phyloP scores from a whole-genome alignment of 192 early-diverging fungal species.

The Podila epicladia region DNA sequence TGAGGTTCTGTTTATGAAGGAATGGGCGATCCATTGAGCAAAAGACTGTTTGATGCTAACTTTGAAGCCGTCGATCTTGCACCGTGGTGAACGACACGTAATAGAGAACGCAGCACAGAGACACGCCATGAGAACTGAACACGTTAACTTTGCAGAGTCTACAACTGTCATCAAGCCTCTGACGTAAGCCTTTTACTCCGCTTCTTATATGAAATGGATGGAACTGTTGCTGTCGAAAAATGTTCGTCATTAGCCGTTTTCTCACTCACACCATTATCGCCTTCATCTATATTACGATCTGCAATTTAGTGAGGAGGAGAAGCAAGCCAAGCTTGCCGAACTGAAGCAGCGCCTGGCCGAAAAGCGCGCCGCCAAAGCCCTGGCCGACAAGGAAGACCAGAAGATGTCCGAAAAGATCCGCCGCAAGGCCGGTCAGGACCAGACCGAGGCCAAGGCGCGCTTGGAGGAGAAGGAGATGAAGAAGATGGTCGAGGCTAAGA shows the following conservation, averaged over 20 bases:
- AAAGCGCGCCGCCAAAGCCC: constrained; percentile 71
- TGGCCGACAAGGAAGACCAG: constrained; percentile 71
- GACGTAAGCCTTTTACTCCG: constrained; percentile 37
- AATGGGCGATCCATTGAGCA: background rate
- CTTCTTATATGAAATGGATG: background rate
- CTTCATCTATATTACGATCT: background rate
- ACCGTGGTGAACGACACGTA: background rate
- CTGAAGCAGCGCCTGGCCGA: constrained; percentile 69
- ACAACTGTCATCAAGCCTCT: constrained; percentile 81
- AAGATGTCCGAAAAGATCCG: constrained; percentile 78
- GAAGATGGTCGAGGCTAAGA: constrained; percentile 74
- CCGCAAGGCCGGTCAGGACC: constrained; percentile 77
- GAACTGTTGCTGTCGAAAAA: background rate
- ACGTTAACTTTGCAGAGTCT: constrained; percentile 82
- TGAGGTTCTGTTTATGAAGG: background rate
- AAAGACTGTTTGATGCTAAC: background rate
- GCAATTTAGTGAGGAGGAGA: constrained; percentile 70
- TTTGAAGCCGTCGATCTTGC: background rate
- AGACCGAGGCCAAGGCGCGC: constrained; percentile 73
- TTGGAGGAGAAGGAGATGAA: constrained; percentile 79
- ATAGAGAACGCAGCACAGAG: constrained; percentile 75
- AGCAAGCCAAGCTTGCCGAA: constrained; percentile 74
- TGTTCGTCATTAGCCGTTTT: background rate
- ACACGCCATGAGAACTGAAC: constrained; percentile 78
- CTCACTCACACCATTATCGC: background rate